Conservation (phyloP, 805 yeast species). For the Jamesozyma gamospora region DNA sequence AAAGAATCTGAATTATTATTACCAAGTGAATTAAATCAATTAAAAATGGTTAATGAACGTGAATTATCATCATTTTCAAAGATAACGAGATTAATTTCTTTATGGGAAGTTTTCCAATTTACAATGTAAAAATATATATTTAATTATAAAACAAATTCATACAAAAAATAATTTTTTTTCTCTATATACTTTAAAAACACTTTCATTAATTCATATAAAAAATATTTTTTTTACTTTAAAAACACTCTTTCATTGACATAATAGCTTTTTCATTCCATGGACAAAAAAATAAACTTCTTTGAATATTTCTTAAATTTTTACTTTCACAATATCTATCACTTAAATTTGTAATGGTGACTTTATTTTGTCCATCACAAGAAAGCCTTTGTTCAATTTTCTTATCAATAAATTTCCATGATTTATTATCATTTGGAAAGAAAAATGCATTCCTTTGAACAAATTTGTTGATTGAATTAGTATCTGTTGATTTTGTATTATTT, state of each 20-base stretch:
- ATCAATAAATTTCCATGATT: conserved; percentile 62
- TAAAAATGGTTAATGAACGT: conserved; percentile 47
- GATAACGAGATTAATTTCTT: conserved; percentile 43
- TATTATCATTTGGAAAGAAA: conserved; percentile 60
- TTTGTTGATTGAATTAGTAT: conserved; percentile 10
- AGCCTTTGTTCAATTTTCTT: conserved; percentile 46
- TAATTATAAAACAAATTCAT: not conserved
- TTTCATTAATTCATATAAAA: too few relatives aligned
- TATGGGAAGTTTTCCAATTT: conserved; percentile 45
- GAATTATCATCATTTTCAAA: conserved; percentile 48
- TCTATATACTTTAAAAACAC: too few relatives aligned
- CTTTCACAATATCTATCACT: conserved; percentile 41
- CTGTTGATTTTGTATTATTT: conserved; percentile 8
- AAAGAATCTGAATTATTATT: conserved; percentile 65
- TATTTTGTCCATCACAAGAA: conserved; percentile 41
- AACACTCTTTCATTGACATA: conserved; percentile 23
- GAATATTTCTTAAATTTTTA: conserved; percentile 45
- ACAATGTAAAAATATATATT: not conserved
- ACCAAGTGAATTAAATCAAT: conserved; percentile 64
- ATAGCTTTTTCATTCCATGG: conserved; percentile 40
- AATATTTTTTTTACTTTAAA: conserved; percentile 8
- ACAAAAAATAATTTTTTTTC: too few relatives aligned
- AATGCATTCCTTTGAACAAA: conserved; percentile 63
- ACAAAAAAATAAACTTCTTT: conserved; percentile 55
- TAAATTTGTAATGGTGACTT: conserved; percentile 39